Evolutionary conservation across 768 basidiomycete species (phyloP), one percentile per base, ranked within the genome.

Genomic region (Chlorophyllum brunneum): DNA sequence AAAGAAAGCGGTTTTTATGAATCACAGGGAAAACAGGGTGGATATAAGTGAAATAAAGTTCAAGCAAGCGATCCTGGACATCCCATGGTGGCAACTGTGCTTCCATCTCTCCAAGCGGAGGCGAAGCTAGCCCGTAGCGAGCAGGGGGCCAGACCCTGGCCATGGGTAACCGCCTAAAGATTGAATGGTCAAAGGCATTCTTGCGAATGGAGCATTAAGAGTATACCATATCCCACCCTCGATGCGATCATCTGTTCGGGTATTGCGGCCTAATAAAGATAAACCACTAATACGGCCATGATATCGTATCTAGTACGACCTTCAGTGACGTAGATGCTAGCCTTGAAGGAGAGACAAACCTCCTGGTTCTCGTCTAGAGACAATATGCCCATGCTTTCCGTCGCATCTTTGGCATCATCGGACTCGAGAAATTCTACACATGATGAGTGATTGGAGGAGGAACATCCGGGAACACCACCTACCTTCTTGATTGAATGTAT

Each of bases 21-120:
- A 93, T 67, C 40, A 94, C 75, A 5, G 92, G 93, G 59, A 89
- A 88, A 47, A 83, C 75, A 5, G 92, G 91, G 58, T 95, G 92
- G 26, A 88, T 83, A 60, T 91, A 87, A 9, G 80, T 80, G 67
- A 93, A 93, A 65, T 90, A 95, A 6, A 92, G 70, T 27, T 80
- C 77, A 44, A 94, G 64, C 3, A 94, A 74, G 33, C 75, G 78
- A 51, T 87, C 80, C 65, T 91, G 90, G 29, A 80, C 69, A 15
- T 76, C 73, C 18, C 72, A 60, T 23, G 85, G 73, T 13, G 92
- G 92, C 34, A 94, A 66, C 11, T 67, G 68, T 29, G 80, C 71
- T 33, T 73, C 63, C 37, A 77, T 70, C 36, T 76, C 70, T 39
- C 80, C 79, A 16, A 70, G 67, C 10, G 73, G 69, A 18, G 71